Evolutionary conservation across 202 grass and related monocot species (phyloP).

Genomic region (Zizania palustris): DNA sequence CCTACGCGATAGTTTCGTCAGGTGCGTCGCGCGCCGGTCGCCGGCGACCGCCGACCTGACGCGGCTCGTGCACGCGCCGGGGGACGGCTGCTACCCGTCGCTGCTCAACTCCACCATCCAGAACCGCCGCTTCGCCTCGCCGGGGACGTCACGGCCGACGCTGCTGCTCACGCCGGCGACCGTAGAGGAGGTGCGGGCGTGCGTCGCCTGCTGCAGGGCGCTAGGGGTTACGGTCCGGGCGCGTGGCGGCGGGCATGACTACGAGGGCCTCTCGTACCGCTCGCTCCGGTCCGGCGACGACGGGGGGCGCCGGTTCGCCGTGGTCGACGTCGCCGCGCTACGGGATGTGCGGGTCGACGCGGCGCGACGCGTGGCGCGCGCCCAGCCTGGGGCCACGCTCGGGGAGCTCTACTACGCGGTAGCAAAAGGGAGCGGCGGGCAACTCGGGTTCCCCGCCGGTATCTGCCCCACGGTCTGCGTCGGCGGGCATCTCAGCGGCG

Average conservation of each 20-base stretch:
- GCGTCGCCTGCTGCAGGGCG: conserved; percentile 50
- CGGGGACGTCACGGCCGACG: conserved; percentile 41
- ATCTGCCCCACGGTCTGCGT: conserved; percentile 67
- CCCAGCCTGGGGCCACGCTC: conserved; percentile 59
- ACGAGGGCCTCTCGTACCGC: conserved; percentile 79
- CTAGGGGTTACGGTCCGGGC: conserved; percentile 47
- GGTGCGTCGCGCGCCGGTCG: conserved; percentile 52
- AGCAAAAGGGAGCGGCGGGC: conserved; percentile 18
- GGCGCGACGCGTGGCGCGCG: conserved; percentile 41
- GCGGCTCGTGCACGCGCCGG: conserved; percentile 50
- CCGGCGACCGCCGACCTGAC: conserved; percentile 42
- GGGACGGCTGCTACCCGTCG: conserved; percentile 29
- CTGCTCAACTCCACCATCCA: conserved; percentile 62
- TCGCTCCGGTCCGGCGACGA: conserved; percentile 1
- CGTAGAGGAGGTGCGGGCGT: conserved; percentile 47
- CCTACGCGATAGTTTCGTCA: conserved; percentile 48
- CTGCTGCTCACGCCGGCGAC: conserved; percentile 57
- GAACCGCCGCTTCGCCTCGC: conserved; percentile 69
- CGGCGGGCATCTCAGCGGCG: conserved; percentile 71
- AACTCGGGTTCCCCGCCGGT: conserved; percentile 63
- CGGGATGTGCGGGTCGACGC: conserved; percentile 47
- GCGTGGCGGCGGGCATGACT: conserved; percentile 81
- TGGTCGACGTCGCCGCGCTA: conserved; percentile 62
- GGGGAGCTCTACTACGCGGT: conserved; percentile 78
- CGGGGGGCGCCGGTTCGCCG: conserved; percentile 32